These are phyloP conservation scores for Starmerella geochares DNA, from an alignment of 805 yeast genomes.

Conservation along the genomic window DNA sequence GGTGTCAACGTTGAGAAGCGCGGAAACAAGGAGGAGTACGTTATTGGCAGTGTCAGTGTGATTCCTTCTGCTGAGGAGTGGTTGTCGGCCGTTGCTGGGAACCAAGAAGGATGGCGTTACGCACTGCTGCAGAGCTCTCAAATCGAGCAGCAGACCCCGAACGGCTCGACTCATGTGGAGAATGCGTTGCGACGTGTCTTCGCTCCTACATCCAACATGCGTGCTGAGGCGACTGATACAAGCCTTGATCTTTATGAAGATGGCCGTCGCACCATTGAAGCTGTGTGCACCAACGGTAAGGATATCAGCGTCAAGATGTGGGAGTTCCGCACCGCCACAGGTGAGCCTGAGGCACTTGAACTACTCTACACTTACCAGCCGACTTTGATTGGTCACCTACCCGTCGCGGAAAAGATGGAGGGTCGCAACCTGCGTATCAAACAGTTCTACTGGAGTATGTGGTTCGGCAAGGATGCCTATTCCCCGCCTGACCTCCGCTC, in stretches of 20 bases:
- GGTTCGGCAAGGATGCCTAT: conserved; percentile 60
- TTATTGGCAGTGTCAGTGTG: conserved; percentile 30
- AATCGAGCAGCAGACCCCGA: conserved; percentile 49
- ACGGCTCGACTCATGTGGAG: conserved; percentile 58
- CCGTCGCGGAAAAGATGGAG: conserved; percentile 79
- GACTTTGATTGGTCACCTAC: conserved; percentile 77
- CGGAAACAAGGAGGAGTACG: conserved; percentile 28
- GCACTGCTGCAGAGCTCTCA: conserved; percentile 73
- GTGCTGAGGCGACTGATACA: conserved; percentile 49
- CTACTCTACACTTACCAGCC: conserved; percentile 73
- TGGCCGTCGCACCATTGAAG: conserved; percentile 59
- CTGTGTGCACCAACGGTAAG: conserved; percentile 42
- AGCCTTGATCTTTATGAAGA: conserved; percentile 59
- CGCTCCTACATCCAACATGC: conserved; percentile 57
- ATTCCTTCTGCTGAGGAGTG: conserved; percentile 44
- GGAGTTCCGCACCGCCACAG: conserved; percentile 80
- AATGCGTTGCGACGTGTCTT: conserved; percentile 76
- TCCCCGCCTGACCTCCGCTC: conserved; percentile 55
- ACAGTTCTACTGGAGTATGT: conserved; percentile 91
- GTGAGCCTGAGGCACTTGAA: conserved; percentile 60
- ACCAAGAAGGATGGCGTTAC: conserved; percentile 72
- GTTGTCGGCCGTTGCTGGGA: conserved; percentile 76
- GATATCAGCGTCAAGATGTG: conserved; percentile 63
- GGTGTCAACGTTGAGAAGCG: conserved; percentile 23
- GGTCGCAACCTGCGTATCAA: conserved; percentile 89